Evolutionary conservation across 2,329 filamentous ascomycete genomes (phyloP).

Genomic region (Arachnomyces sp.): DNA sequence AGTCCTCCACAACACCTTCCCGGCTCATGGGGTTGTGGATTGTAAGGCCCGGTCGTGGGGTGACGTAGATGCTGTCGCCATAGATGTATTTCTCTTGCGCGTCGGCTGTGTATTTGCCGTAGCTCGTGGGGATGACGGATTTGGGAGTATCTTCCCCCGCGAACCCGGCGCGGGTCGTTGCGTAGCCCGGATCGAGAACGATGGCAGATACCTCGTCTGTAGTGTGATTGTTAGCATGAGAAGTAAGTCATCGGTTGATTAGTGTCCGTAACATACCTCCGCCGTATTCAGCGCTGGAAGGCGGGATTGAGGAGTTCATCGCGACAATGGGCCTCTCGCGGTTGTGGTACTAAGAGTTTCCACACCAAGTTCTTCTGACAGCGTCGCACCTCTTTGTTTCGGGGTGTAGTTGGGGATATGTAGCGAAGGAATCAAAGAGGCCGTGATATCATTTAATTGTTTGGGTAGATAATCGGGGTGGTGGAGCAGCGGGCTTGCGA

Average conservation of each 20-base stretch:
- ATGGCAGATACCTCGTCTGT: slow-evolving; percentile 95
- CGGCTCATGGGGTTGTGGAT: slow-evolving; percentile 86
- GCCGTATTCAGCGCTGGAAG: slow-evolving; percentile 41
- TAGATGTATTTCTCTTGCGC: slow-evolving; percentile 58
- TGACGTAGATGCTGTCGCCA: slow-evolving; percentile 82
- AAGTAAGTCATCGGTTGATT: not conserved
- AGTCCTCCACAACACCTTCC: slow-evolving; percentile 89
- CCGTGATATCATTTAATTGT: too few species aligned
- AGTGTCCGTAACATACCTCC: slow-evolving; percentile 34
- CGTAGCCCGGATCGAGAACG: slow-evolving; percentile 91
- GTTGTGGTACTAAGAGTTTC: too few species aligned
- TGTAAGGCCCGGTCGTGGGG: slow-evolving; percentile 67
- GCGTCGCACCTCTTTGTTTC: too few species aligned
- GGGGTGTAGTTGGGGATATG: too few species aligned
- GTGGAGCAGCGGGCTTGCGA: too few species aligned
- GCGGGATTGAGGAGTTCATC: slow-evolving; percentile 39
- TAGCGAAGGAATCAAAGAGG: too few species aligned
- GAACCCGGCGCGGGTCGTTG: slow-evolving; percentile 85
- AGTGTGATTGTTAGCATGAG: not conserved
- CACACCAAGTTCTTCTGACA: too few species aligned
- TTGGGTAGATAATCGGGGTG: too few species aligned
- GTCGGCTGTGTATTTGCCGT: slow-evolving; percentile 55
- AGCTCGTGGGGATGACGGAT: slow-evolving; percentile 83
- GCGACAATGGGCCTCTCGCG: not conserved
- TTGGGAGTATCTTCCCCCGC: slow-evolving; percentile 97